Base-by-base conservation (phyloP, 768 basidiomycete genomes). In the Boletellus ananiceps region DNA sequence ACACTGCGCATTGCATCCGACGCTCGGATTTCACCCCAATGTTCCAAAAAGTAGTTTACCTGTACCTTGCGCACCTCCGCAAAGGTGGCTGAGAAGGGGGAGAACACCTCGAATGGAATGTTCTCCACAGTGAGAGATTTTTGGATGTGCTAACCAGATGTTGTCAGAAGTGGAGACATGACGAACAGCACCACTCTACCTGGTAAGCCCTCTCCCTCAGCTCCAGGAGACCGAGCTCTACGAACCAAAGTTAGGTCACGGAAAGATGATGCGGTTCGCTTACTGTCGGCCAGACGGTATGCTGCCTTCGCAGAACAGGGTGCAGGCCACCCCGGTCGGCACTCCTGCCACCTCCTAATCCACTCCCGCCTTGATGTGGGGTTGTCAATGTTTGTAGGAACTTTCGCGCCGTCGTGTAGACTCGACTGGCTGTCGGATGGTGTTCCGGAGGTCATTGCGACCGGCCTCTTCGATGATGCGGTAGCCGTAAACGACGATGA, bases 21-120 rank as follows among this genome's bases (percentile, higher is more conserved):
- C n/a, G 78, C 69, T 36, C 88, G 84, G 47, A 94, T 89, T 27
- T 88, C 84, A 34, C 76, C 69, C 91, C 91, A 94, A 59, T 92
- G 83, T 36, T 80, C 75, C 40, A 92, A 69, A 73, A 92, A 92
- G 70, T 79, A 90, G 32, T 79, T 78, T 14, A 93, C 77, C 65
- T 93, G 82, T 27, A 87, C 86, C 77, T 86, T 88, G 44, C 90
- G 75, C 23, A 94, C 82, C 38, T 88, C 84, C 45, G 86, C 83
- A 57, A 89, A 93, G 0, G 83, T 81, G 5, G 86, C 85, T 5
- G 88, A 83, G 69, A 94, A 93, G 0, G 84, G 81, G 11, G 86
- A 88, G 61, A 94, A 94, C 33, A 87, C 83, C 63, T 94, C 91
- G 56, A 86, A 83, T 2, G 87, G 84, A 44, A 93, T 85, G 64